phyloP scores from a whole-genome alignment of 768 basidiomycete species.

The Suillus fuscotomentosus region DNA sequence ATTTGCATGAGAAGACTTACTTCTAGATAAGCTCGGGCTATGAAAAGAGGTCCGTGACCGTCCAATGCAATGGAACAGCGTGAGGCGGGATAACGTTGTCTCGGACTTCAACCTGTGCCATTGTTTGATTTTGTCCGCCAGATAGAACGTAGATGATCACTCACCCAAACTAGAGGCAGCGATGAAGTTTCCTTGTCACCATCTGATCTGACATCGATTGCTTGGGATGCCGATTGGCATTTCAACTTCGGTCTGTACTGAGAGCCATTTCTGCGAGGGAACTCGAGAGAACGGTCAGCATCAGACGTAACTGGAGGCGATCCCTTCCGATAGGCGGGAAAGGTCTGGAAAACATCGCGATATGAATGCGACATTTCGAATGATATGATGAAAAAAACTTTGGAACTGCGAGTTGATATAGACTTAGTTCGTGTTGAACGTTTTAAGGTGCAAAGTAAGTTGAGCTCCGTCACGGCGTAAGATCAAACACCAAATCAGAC shows the following conservation, averaged over 20 bases:
- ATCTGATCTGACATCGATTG: background rate
- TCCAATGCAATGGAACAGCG: constrained; percentile 26
- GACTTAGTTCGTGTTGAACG: background rate
- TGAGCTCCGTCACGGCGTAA: background rate
- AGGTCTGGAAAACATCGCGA: background rate
- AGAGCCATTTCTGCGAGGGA: background rate
- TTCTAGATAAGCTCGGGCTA: constrained; percentile 25
- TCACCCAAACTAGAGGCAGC: constrained; percentile 26
- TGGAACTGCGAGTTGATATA: background rate
- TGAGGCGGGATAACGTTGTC: constrained; percentile 30
- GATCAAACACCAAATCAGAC: background rate
- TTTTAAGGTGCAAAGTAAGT: background rate
- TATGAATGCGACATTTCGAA: background rate
- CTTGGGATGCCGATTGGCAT: background rate
- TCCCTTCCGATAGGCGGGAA: background rate
- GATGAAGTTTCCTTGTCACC: constrained; percentile 14
- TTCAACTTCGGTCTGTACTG: background rate
- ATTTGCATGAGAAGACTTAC: background rate
- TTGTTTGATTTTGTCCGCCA: background rate
- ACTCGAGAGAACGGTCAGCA: background rate
- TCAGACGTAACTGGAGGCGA: background rate
- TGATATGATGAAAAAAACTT: background rate
- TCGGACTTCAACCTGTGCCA: constrained; percentile 22
- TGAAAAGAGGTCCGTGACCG: constrained; percentile 25
- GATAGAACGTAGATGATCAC: constrained; percentile 1